These are phyloP conservation scores for Gleditsia sinensis DNA, from an alignment of 306 rosid genomes.

Conservation along the genomic window DNA sequence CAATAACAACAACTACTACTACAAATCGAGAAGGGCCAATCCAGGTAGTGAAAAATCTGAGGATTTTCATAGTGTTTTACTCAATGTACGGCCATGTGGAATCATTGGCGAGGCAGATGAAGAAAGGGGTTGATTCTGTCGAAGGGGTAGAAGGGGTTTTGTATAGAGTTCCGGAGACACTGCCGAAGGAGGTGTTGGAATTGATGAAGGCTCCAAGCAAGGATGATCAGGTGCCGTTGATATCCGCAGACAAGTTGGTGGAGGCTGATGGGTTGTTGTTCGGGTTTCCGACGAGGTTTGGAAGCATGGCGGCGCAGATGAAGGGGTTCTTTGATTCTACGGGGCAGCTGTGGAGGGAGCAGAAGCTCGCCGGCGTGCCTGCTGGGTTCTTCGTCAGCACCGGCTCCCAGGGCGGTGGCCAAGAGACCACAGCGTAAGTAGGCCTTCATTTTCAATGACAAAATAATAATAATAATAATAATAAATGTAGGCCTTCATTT, in stretches of 20 bases:
- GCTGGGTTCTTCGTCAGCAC: conserved; percentile 62
- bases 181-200: conserved; percentile 16
- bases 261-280: conserved; percentile 60
- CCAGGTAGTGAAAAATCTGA: neutral
- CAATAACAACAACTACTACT: neutral
- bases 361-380: conserved; percentile 59
- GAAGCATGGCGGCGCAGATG: conserved; percentile 67
- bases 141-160: conserved; percentile 1
- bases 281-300: conserved; percentile 64
- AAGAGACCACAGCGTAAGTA: conserved; percentile 62
- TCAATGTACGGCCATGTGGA: conserved; percentile 22
- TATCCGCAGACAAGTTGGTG: conserved; percentile 41
- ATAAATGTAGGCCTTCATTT: too few relatives aligned
- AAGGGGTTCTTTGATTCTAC: conserved; percentile 58
- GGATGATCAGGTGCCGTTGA: conserved; percentile 42
- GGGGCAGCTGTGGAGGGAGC: conserved; percentile 49
- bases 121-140: conserved; percentile 5
- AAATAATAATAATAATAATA: too few relatives aligned
- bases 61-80: conserved; percentile 17
- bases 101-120: neutral
- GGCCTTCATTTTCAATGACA: neutral
- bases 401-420: conserved; percentile 66
- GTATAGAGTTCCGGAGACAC: conserved; percentile 8
- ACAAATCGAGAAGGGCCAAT: neutral
- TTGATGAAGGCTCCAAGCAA: conserved; percentile 53